phyloP scores from a whole-genome alignment of 805 yeast genomes.

The Priceomyces melissophilus region DNA sequence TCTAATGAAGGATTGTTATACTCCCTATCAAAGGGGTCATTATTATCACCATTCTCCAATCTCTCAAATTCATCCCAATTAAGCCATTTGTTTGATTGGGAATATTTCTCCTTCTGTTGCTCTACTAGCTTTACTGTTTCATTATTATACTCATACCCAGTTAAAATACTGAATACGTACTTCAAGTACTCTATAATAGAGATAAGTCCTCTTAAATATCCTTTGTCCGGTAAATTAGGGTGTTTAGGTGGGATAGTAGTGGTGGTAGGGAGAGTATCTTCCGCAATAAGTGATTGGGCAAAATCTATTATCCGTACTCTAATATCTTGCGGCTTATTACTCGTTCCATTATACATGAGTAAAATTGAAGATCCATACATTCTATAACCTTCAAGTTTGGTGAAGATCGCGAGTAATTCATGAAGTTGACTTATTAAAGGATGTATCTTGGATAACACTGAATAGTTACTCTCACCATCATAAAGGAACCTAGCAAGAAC shows the following conservation, averaged over 20 bases:
- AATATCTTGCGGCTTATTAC: constrained; percentile 15
- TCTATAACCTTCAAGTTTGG: constrained; percentile 66
- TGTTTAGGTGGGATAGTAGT: constrained; percentile 65
- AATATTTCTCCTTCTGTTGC: constrained; percentile 9
- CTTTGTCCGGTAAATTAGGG: constrained; percentile 64
- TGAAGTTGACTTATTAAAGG: constrained; percentile 56
- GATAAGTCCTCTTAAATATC: constrained; percentile 78
- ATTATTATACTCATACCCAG: constrained; percentile 27
- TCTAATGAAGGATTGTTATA: constrained; percentile 16
- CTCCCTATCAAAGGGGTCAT: constrained; percentile 20
- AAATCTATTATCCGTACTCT: constrained; percentile 85
- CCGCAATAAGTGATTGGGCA: constrained; percentile 84
- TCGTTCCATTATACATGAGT: constrained; percentile 78
- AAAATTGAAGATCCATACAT: constrained; percentile 88
- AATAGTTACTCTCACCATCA: constrained; percentile 59
- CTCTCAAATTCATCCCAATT: constrained; percentile 8
- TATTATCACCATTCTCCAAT: neutral
- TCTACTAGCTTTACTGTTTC: constrained; percentile 9
- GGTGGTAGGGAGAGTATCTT: constrained; percentile 26
- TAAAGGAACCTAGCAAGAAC: constrained; percentile 74
- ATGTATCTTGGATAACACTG: constrained; percentile 68
- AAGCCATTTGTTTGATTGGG: constrained; percentile 15
- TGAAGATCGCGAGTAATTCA: constrained; percentile 55
- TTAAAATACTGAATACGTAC: constrained; percentile 53
- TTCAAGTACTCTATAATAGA: constrained; percentile 70